Evolutionary conservation across 2,329 filamentous ascomycete genomes (phyloP), one percentile per base, ranked within the genome.

Genomic region (Diaporthe sp.): DNA sequence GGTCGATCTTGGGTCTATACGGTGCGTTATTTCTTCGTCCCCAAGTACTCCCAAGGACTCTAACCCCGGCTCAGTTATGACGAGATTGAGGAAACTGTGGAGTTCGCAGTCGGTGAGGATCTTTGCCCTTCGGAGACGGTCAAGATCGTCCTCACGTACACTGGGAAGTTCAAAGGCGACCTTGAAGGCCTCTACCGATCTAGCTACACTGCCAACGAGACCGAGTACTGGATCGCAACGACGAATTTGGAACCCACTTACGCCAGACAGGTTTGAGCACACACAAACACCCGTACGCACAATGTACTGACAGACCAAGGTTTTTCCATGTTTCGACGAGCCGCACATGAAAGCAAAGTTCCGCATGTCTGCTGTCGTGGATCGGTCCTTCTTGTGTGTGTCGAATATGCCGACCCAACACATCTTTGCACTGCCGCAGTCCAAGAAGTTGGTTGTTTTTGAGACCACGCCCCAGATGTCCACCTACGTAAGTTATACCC

Each of bases 251-350:
- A 91, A 79, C 90, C 88, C 81, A 89, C 91, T 82, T 89, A 90
- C 81, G 96, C 53, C 53, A 32, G 53, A 55, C 53, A 55, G 53
- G 53, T 55, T 9, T 15, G 53, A 32, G 1, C 9, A 6, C 96
- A 94, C 32, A 88, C 98, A 83, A 97, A 94, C 86, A n/a, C 98
- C 97, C 63, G 97, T 27, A 6, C 98, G 83, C 98, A 98, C 81
- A 96, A 93, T 96, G 59, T 97, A 95, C 81, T 96, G 98, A 84
- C 96, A 97, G 75, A 92, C 97, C 77, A 90, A 95, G 78, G 96
- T 96, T 12, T 98, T 99, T 85, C 97, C 97, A 63, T 98, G 97
- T 86, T 98, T 98, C 81, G 97, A 99, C 81, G 97, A 99, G 86
- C 97, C 97, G 56, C 97, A 97, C 80, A 89, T 98, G 77, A 98